phyloP scores from a whole-genome alignment of 768 basidiomycete species.

The Royoungia palumana region DNA sequence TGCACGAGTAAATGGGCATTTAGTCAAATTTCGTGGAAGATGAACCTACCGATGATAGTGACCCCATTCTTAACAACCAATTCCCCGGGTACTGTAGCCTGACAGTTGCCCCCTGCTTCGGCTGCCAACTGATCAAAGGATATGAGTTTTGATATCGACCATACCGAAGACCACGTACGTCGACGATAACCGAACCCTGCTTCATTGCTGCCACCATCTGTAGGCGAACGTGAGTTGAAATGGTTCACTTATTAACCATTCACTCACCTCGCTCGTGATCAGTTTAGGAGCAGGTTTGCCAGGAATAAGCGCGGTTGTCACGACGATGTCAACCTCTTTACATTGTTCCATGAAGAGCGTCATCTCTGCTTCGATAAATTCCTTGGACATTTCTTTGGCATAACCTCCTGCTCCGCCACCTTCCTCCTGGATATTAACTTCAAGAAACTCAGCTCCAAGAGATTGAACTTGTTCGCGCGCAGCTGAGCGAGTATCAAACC shows the following conservation, averaged over 20 bases:
- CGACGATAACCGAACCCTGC: conserved; percentile 86
- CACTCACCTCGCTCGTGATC: conserved; percentile 61
- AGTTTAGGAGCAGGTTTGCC: conserved; percentile 84
- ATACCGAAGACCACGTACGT: conserved; percentile 33
- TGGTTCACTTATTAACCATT: not conserved
- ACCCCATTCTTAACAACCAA: conserved; percentile 68
- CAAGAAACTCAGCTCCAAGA: conserved; percentile 86
- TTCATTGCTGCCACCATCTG: conserved; percentile 89
- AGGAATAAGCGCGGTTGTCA: conserved; percentile 85
- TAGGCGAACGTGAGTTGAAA: conserved; percentile 8
- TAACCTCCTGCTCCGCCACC: conserved; percentile 83
- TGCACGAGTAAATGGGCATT: conserved; percentile 25
- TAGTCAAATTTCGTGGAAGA: conserved; percentile 1
- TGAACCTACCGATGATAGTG: conserved; percentile 66
- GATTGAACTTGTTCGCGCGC: conserved; percentile 89
- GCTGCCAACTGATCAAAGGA: conserved; percentile 47
- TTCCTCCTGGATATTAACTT: conserved; percentile 76
- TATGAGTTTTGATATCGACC: conserved; percentile 11
- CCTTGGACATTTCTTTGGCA: conserved; percentile 88
- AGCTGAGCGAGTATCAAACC: conserved; percentile 82
- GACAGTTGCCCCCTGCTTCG: conserved; percentile 89
- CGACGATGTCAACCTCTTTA: conserved; percentile 85
- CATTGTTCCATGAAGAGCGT: conserved; percentile 83
- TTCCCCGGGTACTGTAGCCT: conserved; percentile 76
- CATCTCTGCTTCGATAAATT: conserved; percentile 88